Conservation (phyloP, 805 yeast species). For the Trichomonascus vanleenenianus region DNA sequence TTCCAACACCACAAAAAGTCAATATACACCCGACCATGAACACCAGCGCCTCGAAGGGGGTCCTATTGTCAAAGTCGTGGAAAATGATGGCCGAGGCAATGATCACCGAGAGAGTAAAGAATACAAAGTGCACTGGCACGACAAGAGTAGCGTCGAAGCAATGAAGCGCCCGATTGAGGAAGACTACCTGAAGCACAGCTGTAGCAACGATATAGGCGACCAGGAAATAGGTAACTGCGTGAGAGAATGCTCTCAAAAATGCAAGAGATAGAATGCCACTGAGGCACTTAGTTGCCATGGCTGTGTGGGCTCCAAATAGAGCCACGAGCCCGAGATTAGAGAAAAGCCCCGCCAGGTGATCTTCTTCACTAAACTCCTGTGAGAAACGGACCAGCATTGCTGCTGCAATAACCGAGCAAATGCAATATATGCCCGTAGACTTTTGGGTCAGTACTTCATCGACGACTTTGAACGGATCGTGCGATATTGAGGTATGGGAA, state of each 20-base stretch:
- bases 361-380: slow-evolving; percentile 2
- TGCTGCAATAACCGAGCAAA: slow-evolving; percentile 18
- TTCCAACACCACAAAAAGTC: slow-evolving; percentile 37
- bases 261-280: slow-evolving; percentile 26
- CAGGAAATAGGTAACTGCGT: slow-evolving; percentile 29
- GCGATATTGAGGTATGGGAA: slow-evolving; percentile 17
- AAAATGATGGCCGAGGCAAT: slow-evolving; percentile 37
- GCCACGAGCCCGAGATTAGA: slow-evolving; percentile 34
- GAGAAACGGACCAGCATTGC: slow-evolving; percentile 15
- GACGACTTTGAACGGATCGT: slow-evolving; percentile 24
- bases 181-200: slow-evolving; percentile 35
- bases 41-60: slow-evolving; percentile 17
- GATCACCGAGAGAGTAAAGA: slow-evolving; percentile 39
- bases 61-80: slow-evolving; percentile 32
- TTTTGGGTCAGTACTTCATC: slow-evolving; percentile 24
- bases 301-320: slow-evolving; percentile 41
- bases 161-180: slow-evolving; percentile 33
- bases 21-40: slow-evolving; percentile 32
- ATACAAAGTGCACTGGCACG: slow-evolving; percentile 43
- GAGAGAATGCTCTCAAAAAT: slow-evolving; percentile 18
- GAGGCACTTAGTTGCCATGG: slow-evolving; percentile 37
- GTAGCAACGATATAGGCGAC: slow-evolving; percentile 30
- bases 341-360: slow-evolving; percentile 18
- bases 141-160: slow-evolving; percentile 39
- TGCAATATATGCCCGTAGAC: slow-evolving; percentile 23